phyloP scores from a whole-genome alignment of 139 green algal species.

The Axilococcus clingmanii region DNA sequence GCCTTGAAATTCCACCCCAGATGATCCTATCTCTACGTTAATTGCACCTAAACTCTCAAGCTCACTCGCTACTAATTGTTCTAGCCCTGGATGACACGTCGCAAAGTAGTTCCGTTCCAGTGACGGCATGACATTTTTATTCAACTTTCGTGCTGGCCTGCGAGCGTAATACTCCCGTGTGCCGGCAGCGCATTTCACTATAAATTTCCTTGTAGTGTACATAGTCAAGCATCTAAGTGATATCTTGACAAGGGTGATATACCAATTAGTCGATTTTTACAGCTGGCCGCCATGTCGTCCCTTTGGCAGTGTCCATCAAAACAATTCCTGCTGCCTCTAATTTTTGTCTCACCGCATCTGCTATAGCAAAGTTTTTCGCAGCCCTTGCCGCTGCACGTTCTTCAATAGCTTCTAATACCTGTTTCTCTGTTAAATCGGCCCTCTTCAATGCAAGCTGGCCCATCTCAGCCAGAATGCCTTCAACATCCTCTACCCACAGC shows the following conservation, averaged over 20 bases:
- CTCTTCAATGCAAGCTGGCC: constrained; percentile 52
- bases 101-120: constrained; percentile 39
- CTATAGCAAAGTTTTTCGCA: constrained; percentile 71
- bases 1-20: constrained; percentile 43
- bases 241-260: no score
- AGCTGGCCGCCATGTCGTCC: constrained; percentile 58
- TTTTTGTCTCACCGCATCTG: constrained; percentile 46
- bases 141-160: no score
- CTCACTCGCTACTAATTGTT: constrained; percentile 60
- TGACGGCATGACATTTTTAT: no score
- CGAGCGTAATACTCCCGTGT: no score
- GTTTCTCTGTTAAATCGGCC: constrained; percentile 52
- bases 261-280: constrained; percentile 15
- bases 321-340: constrained; percentile 52
- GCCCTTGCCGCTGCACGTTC: constrained; percentile 29
- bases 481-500: constrained; percentile 10
- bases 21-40: constrained; percentile 26
- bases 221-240: no score
- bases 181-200: no score
- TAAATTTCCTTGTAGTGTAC: no score
- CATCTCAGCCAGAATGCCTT: constrained; percentile 35
- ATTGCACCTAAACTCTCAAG: constrained; percentile 38
- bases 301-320: constrained; percentile 63
- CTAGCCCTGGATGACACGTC: constrained; percentile 75
- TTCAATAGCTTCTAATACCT: constrained; percentile 46